Percentiles rank a stretch among this genome's conserved stretches.
Evolutionary conservation across 208 protist species (phyloP).

Genomic region (Acanthamoeba polyphaga): DNA sequence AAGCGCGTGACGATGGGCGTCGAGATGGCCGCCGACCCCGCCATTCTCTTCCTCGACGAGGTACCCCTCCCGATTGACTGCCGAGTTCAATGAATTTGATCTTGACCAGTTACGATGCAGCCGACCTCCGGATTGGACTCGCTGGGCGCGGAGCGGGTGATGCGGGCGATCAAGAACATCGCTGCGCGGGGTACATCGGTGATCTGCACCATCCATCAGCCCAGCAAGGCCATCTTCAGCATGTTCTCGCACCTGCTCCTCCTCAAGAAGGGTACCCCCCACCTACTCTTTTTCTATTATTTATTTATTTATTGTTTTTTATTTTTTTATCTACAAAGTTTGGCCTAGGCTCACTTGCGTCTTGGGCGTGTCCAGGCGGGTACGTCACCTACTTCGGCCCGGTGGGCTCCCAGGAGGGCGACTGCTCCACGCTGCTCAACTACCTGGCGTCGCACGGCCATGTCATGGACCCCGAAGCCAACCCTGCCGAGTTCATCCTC

Average conservation of each 20-base stretch:
- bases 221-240: slow-evolving; percentile 24
- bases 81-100: no score
- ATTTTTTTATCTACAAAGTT: no score
- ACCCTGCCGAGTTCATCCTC: slow-evolving; percentile 73
- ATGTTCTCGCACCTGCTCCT: slow-evolving; percentile 75
- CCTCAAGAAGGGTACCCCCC: slow-evolving; percentile 70
- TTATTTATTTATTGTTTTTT: no score
- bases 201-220: slow-evolving; percentile 75
- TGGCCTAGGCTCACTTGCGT: no score
- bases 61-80: no score
- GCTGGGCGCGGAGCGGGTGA: slow-evolving; percentile 66
- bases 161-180: slow-evolving; percentile 68
- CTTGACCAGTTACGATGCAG: neutral
- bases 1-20: slow-evolving; percentile 84
- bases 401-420: neutral
- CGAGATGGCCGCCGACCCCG: slow-evolving; percentile 84
- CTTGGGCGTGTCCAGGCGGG: neutral
- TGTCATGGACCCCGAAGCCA: neutral
- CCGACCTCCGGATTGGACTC: slow-evolving; percentile 75
- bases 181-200: neutral
- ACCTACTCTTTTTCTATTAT: no score
- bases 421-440: slow-evolving; percentile 20
- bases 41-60: slow-evolving; percentile 85
- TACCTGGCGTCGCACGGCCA: slow-evolving; percentile 19
- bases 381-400: slow-evolving; percentile 39